These are phyloP conservation scores for Mycothermus thermophilus DNA, from an alignment of 495 filamentous ascomycete species.

Conservation along the genomic window DNA sequence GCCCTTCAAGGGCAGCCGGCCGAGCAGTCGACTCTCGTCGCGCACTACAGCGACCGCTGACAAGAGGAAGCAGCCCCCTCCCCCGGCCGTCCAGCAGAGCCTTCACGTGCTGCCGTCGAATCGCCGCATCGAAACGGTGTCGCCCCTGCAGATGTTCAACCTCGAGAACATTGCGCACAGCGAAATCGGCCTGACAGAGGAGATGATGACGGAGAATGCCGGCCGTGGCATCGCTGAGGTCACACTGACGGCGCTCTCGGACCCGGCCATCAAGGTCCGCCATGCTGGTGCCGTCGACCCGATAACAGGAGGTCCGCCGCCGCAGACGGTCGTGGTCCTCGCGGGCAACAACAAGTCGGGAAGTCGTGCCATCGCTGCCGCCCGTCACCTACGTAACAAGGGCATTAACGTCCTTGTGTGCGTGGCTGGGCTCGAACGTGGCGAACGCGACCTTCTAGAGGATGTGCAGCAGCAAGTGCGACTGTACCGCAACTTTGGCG, in stretches of 20 bases:
- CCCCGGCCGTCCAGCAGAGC: constrained; percentile 14
- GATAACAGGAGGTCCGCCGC: constrained; percentile 18
- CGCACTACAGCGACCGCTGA: constrained; percentile 15
- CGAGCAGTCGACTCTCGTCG: constrained; percentile 20
- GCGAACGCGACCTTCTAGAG: constrained; percentile 49
- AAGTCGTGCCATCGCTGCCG: constrained; percentile 69
- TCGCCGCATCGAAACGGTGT: constrained; percentile 63
- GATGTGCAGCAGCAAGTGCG: constrained; percentile 60
- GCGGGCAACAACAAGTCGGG: constrained; percentile 83
- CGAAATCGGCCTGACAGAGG: constrained; percentile 73
- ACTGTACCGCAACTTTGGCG: constrained; percentile 64
- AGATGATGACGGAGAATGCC: constrained; percentile 83
- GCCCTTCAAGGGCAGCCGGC: constrained; percentile 20
- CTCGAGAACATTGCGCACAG: constrained; percentile 76
- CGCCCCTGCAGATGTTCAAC: constrained; percentile 74
- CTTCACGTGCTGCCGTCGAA: constrained; percentile 47
- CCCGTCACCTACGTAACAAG: constrained; percentile 71
- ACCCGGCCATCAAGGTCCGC: constrained; percentile 40
- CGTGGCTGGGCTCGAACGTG: constrained; percentile 65
- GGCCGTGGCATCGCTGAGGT: constrained; percentile 78
- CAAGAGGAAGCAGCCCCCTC: constrained; percentile 20
- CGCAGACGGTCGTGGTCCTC: constrained; percentile 58
- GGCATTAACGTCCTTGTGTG: constrained; percentile 66
- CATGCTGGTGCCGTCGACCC: constrained; percentile 25
- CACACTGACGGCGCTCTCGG: constrained; percentile 47